Evolutionary conservation across 2,329 filamentous ascomycete genomes (phyloP), one percentile per base, ranked within the genome.

Genomic region (Aspergillus terreus): DNA sequence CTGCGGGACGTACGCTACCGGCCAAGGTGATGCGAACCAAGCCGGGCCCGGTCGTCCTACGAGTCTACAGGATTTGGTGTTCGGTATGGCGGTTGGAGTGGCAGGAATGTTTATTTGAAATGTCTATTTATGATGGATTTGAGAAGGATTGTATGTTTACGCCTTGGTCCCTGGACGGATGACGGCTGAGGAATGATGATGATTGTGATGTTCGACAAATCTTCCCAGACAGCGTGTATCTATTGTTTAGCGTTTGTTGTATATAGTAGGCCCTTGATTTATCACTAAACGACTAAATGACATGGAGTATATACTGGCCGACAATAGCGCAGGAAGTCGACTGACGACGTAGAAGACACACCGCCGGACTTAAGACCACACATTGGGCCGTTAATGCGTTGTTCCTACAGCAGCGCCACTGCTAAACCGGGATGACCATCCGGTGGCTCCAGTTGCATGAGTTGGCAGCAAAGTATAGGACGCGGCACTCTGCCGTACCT

Each of bases 71-170:
- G 74, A 74, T 53, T 61, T 76, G 32, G 63, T 67, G 11, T 63
- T 73, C 7, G 76, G 73, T 6, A 50, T 75, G 14, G 63, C 67
- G 41, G 68, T 79, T 54, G 78, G 76, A 0, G 65, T 78, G 55
- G 73, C 73, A 3, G 77, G 76, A 1, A 67, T 74, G 63, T 66
- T 74, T 59, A 63, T 72, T 57, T 74, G 60, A 73, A 12, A 38
- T 17, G 35, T 38, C 12, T 2, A 1, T 38, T n/a, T n/a, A 7
- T n/a, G 12, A 4, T 38, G 14, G 23, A 23, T n/a, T 38, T 5
- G 14, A 23, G 23, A 23, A 23, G 23, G 44, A 49, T 49, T 48
- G 49, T 19, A 47, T 46, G 44, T 46, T 46, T 45, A 32, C 23
- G 35, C 32, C 41, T 46, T 53, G 52, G 51, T 50, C 50, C 50